Base-by-base conservation (phyloP, 2,329 filamentous ascomycete species). In the Teratosphaeria viscida region DNA sequence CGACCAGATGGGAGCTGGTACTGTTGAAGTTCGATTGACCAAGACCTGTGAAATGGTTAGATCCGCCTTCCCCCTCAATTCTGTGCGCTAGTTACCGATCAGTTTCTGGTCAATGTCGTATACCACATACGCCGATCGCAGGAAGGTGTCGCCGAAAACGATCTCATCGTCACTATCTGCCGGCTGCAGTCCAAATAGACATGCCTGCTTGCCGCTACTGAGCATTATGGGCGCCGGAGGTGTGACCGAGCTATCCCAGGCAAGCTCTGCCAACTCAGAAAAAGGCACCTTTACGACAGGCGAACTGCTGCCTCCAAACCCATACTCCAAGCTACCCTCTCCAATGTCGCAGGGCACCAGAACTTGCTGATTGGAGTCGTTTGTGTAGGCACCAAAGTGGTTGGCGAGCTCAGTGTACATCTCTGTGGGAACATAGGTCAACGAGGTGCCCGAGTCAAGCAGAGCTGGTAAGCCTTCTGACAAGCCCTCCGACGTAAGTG, bases 11-110 rank as follows among this genome's bases (percentile, higher is more conserved):
- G 62, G 78, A 73, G 23, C 68, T 68, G 0, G 80, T 81, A 7
- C 80, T 74, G 67, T 85, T 83, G 75, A 85, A 85, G 62, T 80
- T 79, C 2, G 83, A 85, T 65, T 82, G 81, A 2, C 83, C 83
- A 56, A 56, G 43, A 10, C 43, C 43, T 49, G 43, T 19, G 19
- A n/a, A 49, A 19, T 23, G 19, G 23, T 49, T 19, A 49, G 43
- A 19, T 19, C 43, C n/a, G 19, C n/a, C 8, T 19, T 49, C 16
- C 8, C 5, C 6, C 3, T 49, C 16, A n/a, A 16, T n/a, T 49
- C 43, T 19, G 11, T 23, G 43, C 43, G 6, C 4, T 23, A n/a
- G n/a, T 23, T 19, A 16, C 59, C 57, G 26, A 61, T 54, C 14
- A 34, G 47, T 19, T 37, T 19, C 29, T 49, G 34, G 27, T 63